Conservation (phyloP, 2,329 filamentous ascomycete genomes). For the Cercospora janseana region DNA sequence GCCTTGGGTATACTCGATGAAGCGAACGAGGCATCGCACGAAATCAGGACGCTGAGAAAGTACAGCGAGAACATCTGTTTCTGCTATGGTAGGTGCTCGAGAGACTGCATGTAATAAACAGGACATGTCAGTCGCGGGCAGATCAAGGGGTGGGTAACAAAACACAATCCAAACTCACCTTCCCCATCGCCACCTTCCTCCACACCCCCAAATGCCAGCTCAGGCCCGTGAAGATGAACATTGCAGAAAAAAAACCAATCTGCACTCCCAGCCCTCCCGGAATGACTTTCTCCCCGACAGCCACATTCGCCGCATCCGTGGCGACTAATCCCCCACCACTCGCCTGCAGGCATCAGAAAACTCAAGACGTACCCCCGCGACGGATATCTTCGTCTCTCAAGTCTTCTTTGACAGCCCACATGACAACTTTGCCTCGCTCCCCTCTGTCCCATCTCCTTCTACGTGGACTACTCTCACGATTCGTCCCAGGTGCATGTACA, state of each 20-base stretch:
- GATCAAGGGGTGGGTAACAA: neutral
- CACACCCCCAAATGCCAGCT: conserved; percentile 35
- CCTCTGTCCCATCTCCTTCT: too few relatives aligned
- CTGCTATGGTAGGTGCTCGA: conserved; percentile 32
- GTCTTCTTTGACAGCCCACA: conserved; percentile 41
- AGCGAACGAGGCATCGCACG: conserved; percentile 49
- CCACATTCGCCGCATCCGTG: conserved; percentile 15
- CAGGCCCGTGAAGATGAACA: conserved; percentile 44
- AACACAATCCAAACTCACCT: neutral
- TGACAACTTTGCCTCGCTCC: conserved; percentile 42
- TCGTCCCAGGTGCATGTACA: conserved; percentile 52
- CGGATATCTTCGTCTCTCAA: conserved; percentile 51
- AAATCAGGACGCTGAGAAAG: conserved; percentile 47
- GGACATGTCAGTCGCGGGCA: neutral
- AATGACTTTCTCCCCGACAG: conserved; percentile 47
- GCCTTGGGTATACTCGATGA: conserved; percentile 51
- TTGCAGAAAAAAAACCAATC: conserved; percentile 50
- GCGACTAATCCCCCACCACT: conserved; percentile 15
- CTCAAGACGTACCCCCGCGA: conserved; percentile 50
- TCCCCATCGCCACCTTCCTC: conserved; percentile 15
- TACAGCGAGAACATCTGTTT: conserved; percentile 48
- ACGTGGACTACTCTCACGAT: conserved; percentile 44
- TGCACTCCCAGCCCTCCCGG: conserved; percentile 52
- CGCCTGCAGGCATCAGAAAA: conserved; percentile 48
- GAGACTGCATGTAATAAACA: neutral